These are phyloP conservation scores for Penicillium nucicola DNA, from an alignment of 495 filamentous ascomycete species.

Conservation along the genomic window DNA sequence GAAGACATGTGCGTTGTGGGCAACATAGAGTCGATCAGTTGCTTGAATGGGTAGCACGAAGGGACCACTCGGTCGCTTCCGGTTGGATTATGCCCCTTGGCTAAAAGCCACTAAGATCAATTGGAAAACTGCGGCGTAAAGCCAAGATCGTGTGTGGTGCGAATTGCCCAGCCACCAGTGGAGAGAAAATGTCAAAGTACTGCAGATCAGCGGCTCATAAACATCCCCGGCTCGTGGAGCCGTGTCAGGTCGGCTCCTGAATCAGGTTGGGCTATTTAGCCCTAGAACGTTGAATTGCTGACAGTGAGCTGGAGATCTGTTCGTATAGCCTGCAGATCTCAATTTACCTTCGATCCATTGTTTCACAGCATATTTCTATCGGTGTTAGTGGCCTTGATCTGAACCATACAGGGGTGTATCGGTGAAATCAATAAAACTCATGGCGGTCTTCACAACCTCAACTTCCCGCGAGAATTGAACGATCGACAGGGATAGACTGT, in stretches of 20 bases:
- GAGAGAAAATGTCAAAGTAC: slow-evolving; percentile 8
- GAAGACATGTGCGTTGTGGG: no score
- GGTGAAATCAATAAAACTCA: no score
- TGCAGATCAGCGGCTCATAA: slow-evolving; percentile 10
- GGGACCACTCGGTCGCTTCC: neutral
- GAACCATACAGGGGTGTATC: no score
- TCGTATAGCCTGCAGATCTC: slow-evolving; percentile 14
- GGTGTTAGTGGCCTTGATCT: no score
- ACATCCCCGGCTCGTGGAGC: neutral
- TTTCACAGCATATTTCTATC: neutral
- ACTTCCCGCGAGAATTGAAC: neutral
- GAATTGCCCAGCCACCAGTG: neutral
- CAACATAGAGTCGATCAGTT: neutral
- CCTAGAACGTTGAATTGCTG: neutral
- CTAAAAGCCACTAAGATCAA: neutral
- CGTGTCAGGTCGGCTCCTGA: neutral
- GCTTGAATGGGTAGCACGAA: neutral
- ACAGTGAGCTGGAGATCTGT: neutral
- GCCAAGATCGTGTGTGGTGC: neutral
- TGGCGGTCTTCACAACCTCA: no score
- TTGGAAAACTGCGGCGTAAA: neutral
- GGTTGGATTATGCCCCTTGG: no score
- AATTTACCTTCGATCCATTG: slow-evolving; percentile 1
- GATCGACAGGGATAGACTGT: neutral
- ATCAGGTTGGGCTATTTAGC: no score